Evolutionary conservation across 441 rosid genomes (phyloP).

Genomic region (Euphorbia corollata): DNA sequence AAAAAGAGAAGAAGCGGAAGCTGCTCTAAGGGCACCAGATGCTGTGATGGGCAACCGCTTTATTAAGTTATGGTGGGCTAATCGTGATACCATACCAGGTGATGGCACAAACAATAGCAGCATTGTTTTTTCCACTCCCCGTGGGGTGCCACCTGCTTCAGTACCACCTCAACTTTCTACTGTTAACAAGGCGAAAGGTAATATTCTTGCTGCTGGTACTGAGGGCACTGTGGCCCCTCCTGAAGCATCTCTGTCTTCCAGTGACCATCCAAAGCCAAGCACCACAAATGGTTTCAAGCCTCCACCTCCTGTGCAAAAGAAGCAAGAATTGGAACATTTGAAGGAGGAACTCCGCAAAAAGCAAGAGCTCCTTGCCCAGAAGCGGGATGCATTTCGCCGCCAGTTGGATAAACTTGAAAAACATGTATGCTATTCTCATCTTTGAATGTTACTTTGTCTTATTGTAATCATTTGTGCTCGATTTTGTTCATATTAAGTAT

Average conservation of each 20-base stretch:
- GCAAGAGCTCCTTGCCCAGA: conserved; percentile 86
- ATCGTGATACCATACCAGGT: conserved; percentile 80
- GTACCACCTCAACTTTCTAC: conserved; percentile 33
- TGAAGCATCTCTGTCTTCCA: conserved; percentile 34
- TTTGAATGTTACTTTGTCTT: conserved; percentile 7
- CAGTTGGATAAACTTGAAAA: conserved; percentile 62
- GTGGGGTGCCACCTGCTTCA: conserved; percentile 34
- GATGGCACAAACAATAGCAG: conserved; percentile 40
- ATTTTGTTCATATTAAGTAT: conserved; percentile 3
- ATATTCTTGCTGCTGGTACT: conserved; percentile 33
- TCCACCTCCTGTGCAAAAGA: conserved; percentile 61
- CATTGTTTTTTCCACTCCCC: conserved; percentile 35
- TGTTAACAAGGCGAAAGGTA: conserved; percentile 47
- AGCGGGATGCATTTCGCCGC: conserved; percentile 68
- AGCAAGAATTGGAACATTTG: conserved; percentile 72
- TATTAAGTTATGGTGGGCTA: conserved; percentile 98
- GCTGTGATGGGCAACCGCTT: conserved; percentile 99
- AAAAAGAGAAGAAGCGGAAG: conserved; percentile 92
- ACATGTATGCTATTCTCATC: conserved; percentile 47
- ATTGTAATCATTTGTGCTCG: background rate
- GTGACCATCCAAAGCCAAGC: conserved; percentile 44
- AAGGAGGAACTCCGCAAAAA: conserved; percentile 86
- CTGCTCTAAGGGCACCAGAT: conserved; percentile 95
- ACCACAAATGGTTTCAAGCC: conserved; percentile 44
- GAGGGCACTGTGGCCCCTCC: conserved; percentile 16